Evolutionary conservation across 305 asterid genomes (phyloP).

Genomic region (Plantago lanceolata): DNA sequence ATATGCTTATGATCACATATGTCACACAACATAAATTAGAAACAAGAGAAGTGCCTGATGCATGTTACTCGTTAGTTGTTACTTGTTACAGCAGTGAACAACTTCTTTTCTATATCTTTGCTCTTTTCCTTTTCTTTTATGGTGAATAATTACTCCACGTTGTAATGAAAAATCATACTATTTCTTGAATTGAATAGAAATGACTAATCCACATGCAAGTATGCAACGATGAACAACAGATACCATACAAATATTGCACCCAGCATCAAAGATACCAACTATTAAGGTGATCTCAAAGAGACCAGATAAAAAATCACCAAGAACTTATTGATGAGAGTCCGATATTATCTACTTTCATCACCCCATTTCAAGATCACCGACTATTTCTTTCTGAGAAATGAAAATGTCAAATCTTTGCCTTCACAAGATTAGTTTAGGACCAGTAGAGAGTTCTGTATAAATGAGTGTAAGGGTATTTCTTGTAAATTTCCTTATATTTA

Average conservation of each 20-base stretch:
- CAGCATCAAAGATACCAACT: not conserved
- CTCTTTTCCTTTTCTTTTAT: not conserved
- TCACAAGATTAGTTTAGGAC: too few relatives aligned
- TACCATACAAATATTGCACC: not conserved
- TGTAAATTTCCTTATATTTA: too few relatives aligned
- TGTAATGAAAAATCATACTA: not conserved
- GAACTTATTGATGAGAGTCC: not conserved
- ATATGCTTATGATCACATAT: constrained; percentile 1
- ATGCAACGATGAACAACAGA: constrained; percentile 2
- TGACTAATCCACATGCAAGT: not conserved
- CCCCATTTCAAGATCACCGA: too few relatives aligned
- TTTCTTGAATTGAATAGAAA: not conserved
- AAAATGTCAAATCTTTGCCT: too few relatives aligned
- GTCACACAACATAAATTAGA: constrained; percentile 8
- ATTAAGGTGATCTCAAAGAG: not conserved
- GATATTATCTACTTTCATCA: too few relatives aligned
- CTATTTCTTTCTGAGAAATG: too few relatives aligned
- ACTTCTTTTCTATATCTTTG: too few relatives aligned
- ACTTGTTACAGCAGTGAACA: too few relatives aligned
- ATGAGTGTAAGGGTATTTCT: too few relatives aligned
- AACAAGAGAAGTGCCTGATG: constrained; percentile 3
- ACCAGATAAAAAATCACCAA: not conserved
- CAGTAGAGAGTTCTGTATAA: too few relatives aligned
- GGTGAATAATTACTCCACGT: constrained; percentile 4
- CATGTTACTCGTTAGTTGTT: not conserved